These are phyloP conservation scores for Podospora sp. DNA, from an alignment of 495 filamentous ascomycete species.

Conservation along the genomic window DNA sequence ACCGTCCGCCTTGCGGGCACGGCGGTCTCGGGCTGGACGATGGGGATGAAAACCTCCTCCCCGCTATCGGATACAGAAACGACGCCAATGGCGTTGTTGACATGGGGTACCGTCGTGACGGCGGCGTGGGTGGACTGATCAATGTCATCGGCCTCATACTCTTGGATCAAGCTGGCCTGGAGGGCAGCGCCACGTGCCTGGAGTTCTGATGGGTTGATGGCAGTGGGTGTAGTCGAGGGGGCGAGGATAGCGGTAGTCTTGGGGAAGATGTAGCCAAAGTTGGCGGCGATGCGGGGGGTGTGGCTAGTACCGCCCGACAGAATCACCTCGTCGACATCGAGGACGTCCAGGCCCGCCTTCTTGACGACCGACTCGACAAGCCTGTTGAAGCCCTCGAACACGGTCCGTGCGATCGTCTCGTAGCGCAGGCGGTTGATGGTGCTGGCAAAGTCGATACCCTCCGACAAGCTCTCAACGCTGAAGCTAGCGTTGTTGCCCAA, in stretches of 20 bases:
- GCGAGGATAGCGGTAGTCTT: conserved; percentile 76
- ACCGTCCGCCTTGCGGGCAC: conserved; percentile 84
- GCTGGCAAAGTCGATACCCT: conserved; percentile 86
- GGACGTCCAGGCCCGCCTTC: conserved; percentile 88
- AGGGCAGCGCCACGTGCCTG: conserved; percentile 88
- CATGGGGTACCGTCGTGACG: conserved; percentile 90
- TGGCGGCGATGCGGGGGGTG: conserved; percentile 85
- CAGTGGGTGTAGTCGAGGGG: conserved; percentile 71
- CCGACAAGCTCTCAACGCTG: conserved; percentile 83
- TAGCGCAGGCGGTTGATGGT: conserved; percentile 92
- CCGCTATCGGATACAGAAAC: conserved; percentile 66
- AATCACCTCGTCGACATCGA: conserved; percentile 95
- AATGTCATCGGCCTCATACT: conserved; percentile 91
- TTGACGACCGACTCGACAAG: conserved; percentile 81
- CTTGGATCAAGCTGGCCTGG: conserved; percentile 88
- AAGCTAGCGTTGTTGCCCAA: conserved; percentile 85
- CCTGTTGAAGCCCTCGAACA: conserved; percentile 83
- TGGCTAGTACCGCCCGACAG: conserved; percentile 90
- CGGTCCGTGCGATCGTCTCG: conserved; percentile 82
- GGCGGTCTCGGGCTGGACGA: conserved; percentile 83
- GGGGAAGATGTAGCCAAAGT: conserved; percentile 78
- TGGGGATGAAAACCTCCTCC: conserved; percentile 69
- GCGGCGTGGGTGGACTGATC: conserved; percentile 93
- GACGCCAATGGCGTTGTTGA: conserved; percentile 85
- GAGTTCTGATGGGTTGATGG: conserved; percentile 93